Evolutionary conservation across 257 asterid species (phyloP).

Genomic region (Forsythia suspensa): DNA sequence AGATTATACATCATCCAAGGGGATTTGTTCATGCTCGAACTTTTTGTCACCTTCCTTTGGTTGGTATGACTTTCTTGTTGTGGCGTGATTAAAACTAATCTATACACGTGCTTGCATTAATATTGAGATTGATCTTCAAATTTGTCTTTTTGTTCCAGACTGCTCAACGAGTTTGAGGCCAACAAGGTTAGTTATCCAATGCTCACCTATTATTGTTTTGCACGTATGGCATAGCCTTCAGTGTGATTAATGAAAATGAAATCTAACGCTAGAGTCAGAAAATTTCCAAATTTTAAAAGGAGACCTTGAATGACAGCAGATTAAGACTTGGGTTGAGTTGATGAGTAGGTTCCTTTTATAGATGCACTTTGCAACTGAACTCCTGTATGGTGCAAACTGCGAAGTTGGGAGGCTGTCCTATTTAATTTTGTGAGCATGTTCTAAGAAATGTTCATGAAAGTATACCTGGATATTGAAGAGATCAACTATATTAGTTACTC

Average conservation of each 20-base stretch:
- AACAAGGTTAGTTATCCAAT: conserved; percentile 50
- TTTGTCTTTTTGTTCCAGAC: conserved; percentile 43
- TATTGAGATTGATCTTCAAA: neutral
- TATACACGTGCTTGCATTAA: neutral
- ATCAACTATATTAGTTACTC: no score
- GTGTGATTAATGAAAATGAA: neutral
- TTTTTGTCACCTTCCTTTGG: conserved; percentile 42
- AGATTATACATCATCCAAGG: conserved; percentile 43
- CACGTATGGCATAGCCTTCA: conserved; percentile 1
- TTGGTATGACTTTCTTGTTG: conserved; percentile 41
- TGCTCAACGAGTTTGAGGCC: conserved; percentile 32
- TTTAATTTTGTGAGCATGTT: neutral
- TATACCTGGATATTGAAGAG: no score
- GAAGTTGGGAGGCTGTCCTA: neutral
- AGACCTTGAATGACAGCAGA: neutral
- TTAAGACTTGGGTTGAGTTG: neutral
- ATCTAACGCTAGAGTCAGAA: neutral
- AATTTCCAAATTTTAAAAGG: neutral
- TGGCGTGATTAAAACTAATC: neutral
- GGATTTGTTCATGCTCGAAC: conserved; percentile 45
- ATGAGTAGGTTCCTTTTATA: neutral
- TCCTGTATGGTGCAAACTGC: neutral
- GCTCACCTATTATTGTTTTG: conserved; percentile 13
- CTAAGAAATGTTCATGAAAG: no score
- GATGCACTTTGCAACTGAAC: neutral